Percentiles rank a stretch among this genome's conserved stretches.
Evolutionary conservation across 139 green algal genomes (phyloP).

Genomic region (Tetraselmis chui): DNA sequence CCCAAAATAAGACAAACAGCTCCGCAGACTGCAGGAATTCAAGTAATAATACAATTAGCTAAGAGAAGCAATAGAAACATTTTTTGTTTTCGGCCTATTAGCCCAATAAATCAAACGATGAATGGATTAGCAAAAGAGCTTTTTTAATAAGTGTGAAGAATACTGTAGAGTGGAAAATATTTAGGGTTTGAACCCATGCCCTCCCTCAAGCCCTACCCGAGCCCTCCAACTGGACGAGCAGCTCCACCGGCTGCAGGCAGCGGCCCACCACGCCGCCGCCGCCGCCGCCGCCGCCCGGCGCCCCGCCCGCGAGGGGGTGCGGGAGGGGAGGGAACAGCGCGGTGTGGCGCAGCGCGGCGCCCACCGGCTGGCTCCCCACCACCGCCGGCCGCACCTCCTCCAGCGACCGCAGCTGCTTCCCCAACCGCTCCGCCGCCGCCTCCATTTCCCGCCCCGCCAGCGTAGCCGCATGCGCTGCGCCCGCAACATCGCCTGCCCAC

Average conservation of each 20-base stretch:
- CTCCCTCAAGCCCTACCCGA: too few species aligned
- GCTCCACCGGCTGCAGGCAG: constrained; percentile 56
- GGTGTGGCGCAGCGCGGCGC: constrained; percentile 41
- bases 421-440: constrained; percentile 49
- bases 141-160: too few species aligned
- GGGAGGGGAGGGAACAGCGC: constrained; percentile 50
- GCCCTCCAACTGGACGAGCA: constrained; percentile 71
- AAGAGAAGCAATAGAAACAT: too few species aligned
- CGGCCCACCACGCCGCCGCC: constrained; percentile 25
- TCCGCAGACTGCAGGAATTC: too few species aligned
- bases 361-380: constrained; percentile 54
- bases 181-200: too few species aligned
- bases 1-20: too few species aligned
- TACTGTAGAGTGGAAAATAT: too few species aligned
- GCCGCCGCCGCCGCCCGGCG: not conserved
- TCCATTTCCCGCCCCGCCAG: constrained; percentile 30
- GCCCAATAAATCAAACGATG: too few species aligned
- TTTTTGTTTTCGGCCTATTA: too few species aligned
- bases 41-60: too few species aligned
- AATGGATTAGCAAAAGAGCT: too few species aligned
- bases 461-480: not conserved
- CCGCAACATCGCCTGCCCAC: not conserved
- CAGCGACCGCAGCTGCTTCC: constrained; percentile 61
- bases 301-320: constrained; percentile 50
- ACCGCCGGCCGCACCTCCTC: constrained; percentile 31